Conservation (phyloP, 306 rosid genomes). For the Sechiopsis laciniata region DNA sequence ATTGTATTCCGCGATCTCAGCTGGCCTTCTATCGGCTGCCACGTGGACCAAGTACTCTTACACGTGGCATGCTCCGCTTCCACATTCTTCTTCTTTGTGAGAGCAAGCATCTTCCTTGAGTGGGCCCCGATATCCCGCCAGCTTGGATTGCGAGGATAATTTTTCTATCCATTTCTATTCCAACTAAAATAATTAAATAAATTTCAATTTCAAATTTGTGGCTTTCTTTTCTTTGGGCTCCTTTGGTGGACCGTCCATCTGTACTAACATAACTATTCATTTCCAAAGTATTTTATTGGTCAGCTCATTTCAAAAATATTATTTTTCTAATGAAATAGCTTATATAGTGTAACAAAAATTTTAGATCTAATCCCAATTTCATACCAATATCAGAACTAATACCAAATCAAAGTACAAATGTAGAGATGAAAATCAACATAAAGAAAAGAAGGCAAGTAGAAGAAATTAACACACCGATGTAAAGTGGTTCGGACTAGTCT, state of each 20-base stretch:
- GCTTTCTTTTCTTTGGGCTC: background rate
- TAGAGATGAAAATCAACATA: too few relatives aligned
- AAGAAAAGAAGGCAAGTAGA: too few relatives aligned
- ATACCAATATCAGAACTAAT: too few relatives aligned
- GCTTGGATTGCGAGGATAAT: constrained; percentile 40
- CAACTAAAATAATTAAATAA: background rate
- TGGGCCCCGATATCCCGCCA: constrained; percentile 55
- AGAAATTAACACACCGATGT: too few relatives aligned
- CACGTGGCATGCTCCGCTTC: constrained; percentile 46
- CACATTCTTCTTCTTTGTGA: constrained; percentile 41
- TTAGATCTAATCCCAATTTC: too few relatives aligned
- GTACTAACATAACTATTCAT: background rate
- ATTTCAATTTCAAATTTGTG: background rate
- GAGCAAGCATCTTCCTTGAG: constrained; percentile 10
- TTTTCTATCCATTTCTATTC: background rate
- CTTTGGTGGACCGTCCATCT: background rate
- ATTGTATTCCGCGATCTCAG: constrained; percentile 59
- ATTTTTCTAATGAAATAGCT: too few relatives aligned
- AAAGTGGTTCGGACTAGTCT: too few relatives aligned
- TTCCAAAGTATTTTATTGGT: too few relatives aligned
- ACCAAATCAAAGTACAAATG: too few relatives aligned
- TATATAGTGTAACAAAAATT: too few relatives aligned
- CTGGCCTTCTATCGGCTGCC: constrained; percentile 46
- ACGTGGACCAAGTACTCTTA: constrained; percentile 33
- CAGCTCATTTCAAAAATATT: too few relatives aligned